Evolutionary conservation across 1,284 basidiomycete species (phyloP), one percentile per base, ranked within the genome.

Genomic region (Leccinum fallax): DNA sequence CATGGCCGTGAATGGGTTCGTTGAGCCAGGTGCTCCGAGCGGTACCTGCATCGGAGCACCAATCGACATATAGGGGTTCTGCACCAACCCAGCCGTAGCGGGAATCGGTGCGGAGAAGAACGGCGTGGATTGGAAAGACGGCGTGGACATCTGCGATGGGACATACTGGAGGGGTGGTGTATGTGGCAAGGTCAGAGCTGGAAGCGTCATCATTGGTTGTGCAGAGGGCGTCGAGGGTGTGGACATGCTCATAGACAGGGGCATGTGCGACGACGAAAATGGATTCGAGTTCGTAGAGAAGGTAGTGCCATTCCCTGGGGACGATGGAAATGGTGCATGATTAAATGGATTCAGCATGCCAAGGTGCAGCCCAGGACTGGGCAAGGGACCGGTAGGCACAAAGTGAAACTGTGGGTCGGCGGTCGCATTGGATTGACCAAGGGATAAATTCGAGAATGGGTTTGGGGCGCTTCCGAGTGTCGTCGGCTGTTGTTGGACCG

Each of bases 261-360:
- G n/a, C 40, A 66, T 48, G 7, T 54, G 32, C 2, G 59, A 48
- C 2, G 64, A 34, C 13, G 65, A 43, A 57, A 74, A 73, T 1
- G 67, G 61, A 54, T 64, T 73, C 32, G 65, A 55, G 19, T 30
- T 56, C 19, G 58, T 43, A 6, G 53, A 26, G 30, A 60, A 63
- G 7, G 57, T 3, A 2, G 63, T 46, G 21, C 56, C 46, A n/a
- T 43, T 71, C 13, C 38, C 26, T 13, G 38, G 36, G 10, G 55
- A 59, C 16, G 59, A 30, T 28, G 60, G 36, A 5, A 55, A 15
- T 15, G 43, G 40, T 34, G 3, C 34, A 5, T 62, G 72, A 40
- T 57, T 65, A 19, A 74, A 71, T 13, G 71, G 72, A 51, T 71
- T 74, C 13, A 59, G 61, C 26, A 32, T 21, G 4, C 62, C 48